These are phyloP conservation scores for Fragilaria crotonensis DNA, from an alignment of 108 stramenopile species.

Conservation along the genomic window DNA sequence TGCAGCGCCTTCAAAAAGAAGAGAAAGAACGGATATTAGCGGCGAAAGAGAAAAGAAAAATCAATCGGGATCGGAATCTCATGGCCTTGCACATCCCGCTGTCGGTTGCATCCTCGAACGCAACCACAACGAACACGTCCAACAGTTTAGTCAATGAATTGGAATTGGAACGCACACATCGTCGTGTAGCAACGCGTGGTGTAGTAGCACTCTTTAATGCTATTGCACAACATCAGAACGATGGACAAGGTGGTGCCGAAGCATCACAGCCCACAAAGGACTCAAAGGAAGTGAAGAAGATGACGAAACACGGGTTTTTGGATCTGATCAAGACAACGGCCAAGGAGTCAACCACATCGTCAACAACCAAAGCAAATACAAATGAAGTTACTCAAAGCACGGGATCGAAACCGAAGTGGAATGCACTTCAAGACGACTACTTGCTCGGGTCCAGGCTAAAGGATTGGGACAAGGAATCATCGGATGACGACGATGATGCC, in stretches of 20 bases:
- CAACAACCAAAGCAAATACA: too few species aligned
- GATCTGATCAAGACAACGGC: slow-evolving; percentile 72
- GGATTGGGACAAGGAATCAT: slow-evolving; percentile 76
- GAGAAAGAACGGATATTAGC: slow-evolving; percentile 51
- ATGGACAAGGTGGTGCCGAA: slow-evolving; percentile 12
- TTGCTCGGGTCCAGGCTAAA: slow-evolving; percentile 62
- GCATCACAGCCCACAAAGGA: slow-evolving; percentile 6
- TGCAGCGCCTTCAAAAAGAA: slow-evolving; percentile 51
- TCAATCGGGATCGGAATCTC: slow-evolving; percentile 54
- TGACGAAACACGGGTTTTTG: slow-evolving; percentile 75
- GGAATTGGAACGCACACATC: slow-evolving; percentile 71
- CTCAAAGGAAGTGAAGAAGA: slow-evolving; percentile 10
- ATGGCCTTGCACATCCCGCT: slow-evolving; percentile 69
- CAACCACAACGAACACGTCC: slow-evolving; percentile 7
- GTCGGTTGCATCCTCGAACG: slow-evolving; percentile 51
- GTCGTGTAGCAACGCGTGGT: slow-evolving; percentile 82
- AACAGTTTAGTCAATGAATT: slow-evolving; percentile 44
- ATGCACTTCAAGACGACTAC: slow-evolving; percentile 77
- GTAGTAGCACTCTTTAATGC: slow-evolving; percentile 89
- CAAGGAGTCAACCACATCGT: slow-evolving; percentile 2
- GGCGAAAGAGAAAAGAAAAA: slow-evolving; percentile 40
- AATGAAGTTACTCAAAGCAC: neutral
- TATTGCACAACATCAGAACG: slow-evolving; percentile 69
- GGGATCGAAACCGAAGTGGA: slow-evolving; percentile 39
- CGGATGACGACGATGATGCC: slow-evolving; percentile 36